Evolutionary conservation across 129 eudicot species (phyloP), one percentile per base, ranked within the genome.

Genomic region (Heracleum sosnowskyi): DNA sequence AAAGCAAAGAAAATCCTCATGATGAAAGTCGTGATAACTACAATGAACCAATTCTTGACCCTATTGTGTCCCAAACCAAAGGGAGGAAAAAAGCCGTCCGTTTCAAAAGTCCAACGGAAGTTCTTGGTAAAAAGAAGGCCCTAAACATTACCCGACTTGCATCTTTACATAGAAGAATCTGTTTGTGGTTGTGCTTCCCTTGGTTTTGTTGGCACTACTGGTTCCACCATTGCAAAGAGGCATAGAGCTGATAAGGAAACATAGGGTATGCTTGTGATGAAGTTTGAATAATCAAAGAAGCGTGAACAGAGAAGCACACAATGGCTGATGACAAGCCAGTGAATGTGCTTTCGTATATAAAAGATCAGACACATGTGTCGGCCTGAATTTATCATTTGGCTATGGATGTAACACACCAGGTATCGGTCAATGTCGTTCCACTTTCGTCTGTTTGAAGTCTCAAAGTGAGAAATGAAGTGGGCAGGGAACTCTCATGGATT

Each of bases 191-290:
- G 97, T 86, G 99, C 95, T 81, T 83, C 95, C 46, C 94, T 96
- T 72, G 99, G 99, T 51, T 96, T 96, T 85, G 88, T 92, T 69
- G 99, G 97, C 69, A 96, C 99, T 60, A 77, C 93, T 53, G 99
- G 99, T 11, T 96, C 99, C 31, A 92, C 97, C 28, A 96, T 96
- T 51, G 95, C 97, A 24, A 89, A 89, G 75, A 92, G n/a, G 89
- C 74, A 89, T 96, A 76, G 92, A 87, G 74, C 62, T 90, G 53
- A 87, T 92, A 92, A 87, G 97, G 53, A 88, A 87, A 85, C 84
- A 89, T 77, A 69, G 78, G 36, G 28, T 83, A 40, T 96, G 97
- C 80, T 84, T 84, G 13, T 73, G 57, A 55, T 83, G 81, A 84
- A 78, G 44, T 47, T 69, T 73, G 53, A 76, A 44, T 37, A 16